Base-by-base conservation (phyloP, 1,139 yeast species). In the Pichia cactophila region DNA sequence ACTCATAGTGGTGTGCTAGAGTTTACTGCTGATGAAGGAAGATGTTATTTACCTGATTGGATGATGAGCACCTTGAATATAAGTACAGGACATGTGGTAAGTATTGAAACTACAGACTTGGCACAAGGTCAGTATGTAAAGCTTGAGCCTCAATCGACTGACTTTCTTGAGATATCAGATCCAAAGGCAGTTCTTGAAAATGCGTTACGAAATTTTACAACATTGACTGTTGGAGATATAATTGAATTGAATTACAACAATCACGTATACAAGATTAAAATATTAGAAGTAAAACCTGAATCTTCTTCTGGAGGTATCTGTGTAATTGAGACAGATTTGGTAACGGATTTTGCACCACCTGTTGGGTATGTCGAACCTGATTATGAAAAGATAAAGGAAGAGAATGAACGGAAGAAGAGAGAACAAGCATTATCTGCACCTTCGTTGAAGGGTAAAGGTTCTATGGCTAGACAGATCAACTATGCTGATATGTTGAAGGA, bases 301-400 rank as follows among this genome's bases (percentile, higher is more conserved):
- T 72, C 81, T 1, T 26, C 47, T 0, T 29, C 49, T 1, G 67
- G 67, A 43, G 86, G 95, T 54, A 83, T 92, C 20, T 92, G 97
- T 72, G 97, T 92, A 23, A 89, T 94, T 33, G 99, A 94, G 63
- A 94, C 98, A 0, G 98, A 94, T 70, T 75, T 94, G 56, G 95
- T 87, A 54, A 95, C 97, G 0, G 99, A 94, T 63, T 94, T 94
- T 71, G 98, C 97, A 2, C 96, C 98, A 4, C 99, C 98, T 0
- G 96, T 92, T 5, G 99, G 99, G 0, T 94, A 94, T 62, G 96
- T 87, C 31, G 98, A 92, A 63, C 68, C 68, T 4, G 67, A 64
- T 49, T 64, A 64, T 52, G 56, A 61, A 44, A 56, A 58, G 26
- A 33, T 61, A 45, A 60, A 59, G 41, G 62, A 60, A 44, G 65